These are phyloP conservation scores for Smallanthus sonchifolius DNA, from an alignment of 129 eudicot species.

Conservation along the genomic window DNA sequence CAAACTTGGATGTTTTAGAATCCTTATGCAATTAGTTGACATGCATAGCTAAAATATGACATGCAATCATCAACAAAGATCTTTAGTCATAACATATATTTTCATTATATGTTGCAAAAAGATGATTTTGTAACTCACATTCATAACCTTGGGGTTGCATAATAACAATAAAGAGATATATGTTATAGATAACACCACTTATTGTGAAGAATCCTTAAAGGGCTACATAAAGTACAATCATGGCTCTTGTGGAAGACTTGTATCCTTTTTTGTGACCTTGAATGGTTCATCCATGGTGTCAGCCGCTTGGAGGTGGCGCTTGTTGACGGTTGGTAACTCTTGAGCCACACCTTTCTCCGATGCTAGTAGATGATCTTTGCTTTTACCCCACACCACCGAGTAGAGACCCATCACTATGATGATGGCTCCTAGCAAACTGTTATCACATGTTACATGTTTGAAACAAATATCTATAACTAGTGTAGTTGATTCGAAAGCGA, in stretches of 20 bases:
- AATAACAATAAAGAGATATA: neutral
- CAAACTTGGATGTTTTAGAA: too few relatives aligned
- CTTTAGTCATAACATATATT: neutral
- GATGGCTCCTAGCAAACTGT: slow-evolving; percentile 78
- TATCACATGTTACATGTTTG: neutral
- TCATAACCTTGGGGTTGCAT: slow-evolving; percentile 2
- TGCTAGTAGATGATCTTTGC: slow-evolving; percentile 50
- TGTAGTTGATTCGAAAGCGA: neutral
- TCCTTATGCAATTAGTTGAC: too few relatives aligned
- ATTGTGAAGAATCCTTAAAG: slow-evolving; percentile 1
- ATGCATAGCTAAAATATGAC: too few relatives aligned
- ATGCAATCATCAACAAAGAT: too few relatives aligned
- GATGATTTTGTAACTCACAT: neutral
- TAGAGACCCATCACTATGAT: slow-evolving; percentile 82
- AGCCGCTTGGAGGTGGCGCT: neutral
- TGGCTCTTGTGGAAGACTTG: slow-evolving; percentile 19
- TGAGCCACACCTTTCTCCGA: slow-evolving; percentile 41
- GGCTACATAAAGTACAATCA: slow-evolving; percentile 14
- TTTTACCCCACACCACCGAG: slow-evolving; percentile 95
- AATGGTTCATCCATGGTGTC: slow-evolving; percentile 22
- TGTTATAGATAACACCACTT: neutral
- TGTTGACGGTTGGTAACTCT: slow-evolving; percentile 46
- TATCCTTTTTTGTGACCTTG: slow-evolving; percentile 6
- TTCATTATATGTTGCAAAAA: neutral
- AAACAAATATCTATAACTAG: neutral